Base-by-base conservation (phyloP, 1,284 basidiomycete genomes). In the Tetrapyrgos nigripes region DNA sequence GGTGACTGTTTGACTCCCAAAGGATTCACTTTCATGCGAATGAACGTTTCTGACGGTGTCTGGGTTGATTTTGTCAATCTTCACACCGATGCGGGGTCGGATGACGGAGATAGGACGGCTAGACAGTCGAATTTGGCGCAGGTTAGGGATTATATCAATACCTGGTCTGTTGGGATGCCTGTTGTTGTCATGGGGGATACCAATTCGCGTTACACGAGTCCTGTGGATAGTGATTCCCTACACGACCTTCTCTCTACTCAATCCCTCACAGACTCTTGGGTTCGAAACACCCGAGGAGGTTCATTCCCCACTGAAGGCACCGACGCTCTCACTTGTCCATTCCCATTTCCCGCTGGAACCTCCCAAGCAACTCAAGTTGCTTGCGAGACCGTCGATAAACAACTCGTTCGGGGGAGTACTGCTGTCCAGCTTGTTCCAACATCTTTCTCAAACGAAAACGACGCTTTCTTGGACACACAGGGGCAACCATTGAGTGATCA, bases 331-430 rank as follows among this genome's bases (percentile, higher is more conserved):
- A 64, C 70, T 8, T 76, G 75, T 61, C 63, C 65, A 14, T 69
- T 72, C 61, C 70, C 72, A 4, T 74, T 74, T 58, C 54, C 71
- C 5, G 60, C 69, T 43, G 73, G 71, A 8, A 73, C 75, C 1
- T 61, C 68, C 0, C 69, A 72, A 51, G 59, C 60, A 5, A 57
- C 66, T 59, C 69, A 70, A 60, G 66, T 66, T 13, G 68, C 68
- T 24, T 78, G 76, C 56, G 75, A 78, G 58, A 69, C 69, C n/a
- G 73, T 78, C 19, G 76, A 78, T 60, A 78, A 76, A 66, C 68
- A 74, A 19, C 67, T 76, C 54, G 62, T 66, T 21, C 70, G 74
- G 21, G 64, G 66, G 27, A 71, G 66, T 45, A 37, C 61, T 1
- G 59, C 65, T 11, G 52, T 73, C 26, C 58, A 66, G 3, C 64